phyloP scores from a whole-genome alignment of 2,329 filamentous ascomycete genomes.

The Pseudocercospora fijiensis region DNA sequence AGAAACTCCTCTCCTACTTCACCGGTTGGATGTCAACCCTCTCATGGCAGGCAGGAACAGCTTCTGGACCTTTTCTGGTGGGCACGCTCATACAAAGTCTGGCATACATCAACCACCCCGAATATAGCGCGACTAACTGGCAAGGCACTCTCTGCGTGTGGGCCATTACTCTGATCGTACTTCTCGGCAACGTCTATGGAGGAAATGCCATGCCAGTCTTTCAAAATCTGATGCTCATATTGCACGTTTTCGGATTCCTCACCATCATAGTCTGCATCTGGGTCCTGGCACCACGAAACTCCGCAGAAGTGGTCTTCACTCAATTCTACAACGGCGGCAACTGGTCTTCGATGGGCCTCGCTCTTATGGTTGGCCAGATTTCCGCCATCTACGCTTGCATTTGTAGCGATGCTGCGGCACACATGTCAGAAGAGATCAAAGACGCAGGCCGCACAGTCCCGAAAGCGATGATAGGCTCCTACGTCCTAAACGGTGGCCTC shows the following conservation, averaged over 20 bases:
- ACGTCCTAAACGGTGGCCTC: conserved; percentile 38
- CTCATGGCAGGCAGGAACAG: conserved; percentile 52
- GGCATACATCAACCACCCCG: conserved; percentile 44
- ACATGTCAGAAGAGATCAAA: conserved; percentile 35
- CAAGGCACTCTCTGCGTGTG: conserved; percentile 53
- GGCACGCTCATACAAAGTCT: conserved; percentile 51
- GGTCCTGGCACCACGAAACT: conserved; percentile 32
- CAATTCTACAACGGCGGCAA: conserved; percentile 42
- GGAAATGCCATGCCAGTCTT: conserved; percentile 39
- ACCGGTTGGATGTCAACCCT: conserved; percentile 52
- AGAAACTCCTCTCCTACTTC: conserved; percentile 35
- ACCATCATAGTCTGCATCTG: conserved; percentile 34
- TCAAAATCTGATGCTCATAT: conserved; percentile 41
- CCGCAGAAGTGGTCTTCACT: conserved; percentile 39
- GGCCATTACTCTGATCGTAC: conserved; percentile 46
- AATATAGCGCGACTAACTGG: conserved; percentile 47
- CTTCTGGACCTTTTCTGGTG: conserved; percentile 50
- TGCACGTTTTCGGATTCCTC: conserved; percentile 43
- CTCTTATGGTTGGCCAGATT: conserved; percentile 39
- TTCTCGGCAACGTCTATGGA: conserved; percentile 44
- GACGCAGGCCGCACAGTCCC: conserved; percentile 36
- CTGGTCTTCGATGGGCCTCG: conserved; percentile 38
- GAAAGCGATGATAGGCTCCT: conserved; percentile 32
- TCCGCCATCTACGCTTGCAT: conserved; percentile 30
- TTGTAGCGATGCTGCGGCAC: conserved; percentile 27